These are phyloP conservation scores for Cyberlindnera euphorbiiphila DNA, from an alignment of 805 yeast genomes.

Conservation along the genomic window DNA sequence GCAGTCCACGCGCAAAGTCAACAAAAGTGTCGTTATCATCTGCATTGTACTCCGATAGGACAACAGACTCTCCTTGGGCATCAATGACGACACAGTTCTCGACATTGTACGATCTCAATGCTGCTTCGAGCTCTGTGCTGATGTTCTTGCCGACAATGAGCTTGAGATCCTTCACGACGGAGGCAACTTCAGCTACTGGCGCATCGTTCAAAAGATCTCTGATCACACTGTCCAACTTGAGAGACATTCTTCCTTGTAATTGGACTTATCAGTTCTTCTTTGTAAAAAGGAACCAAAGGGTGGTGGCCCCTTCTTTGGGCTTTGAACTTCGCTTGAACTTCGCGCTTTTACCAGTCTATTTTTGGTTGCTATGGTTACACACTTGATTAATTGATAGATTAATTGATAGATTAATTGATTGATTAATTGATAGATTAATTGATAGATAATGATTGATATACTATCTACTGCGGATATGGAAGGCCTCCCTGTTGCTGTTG, in stretches of 20 bases:
- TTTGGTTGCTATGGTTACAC: not conserved
- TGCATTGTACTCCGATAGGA: conserved; percentile 45
- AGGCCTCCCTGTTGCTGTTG: conserved; percentile 8
- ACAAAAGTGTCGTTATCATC: conserved; percentile 44
- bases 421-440: too few relatives aligned
- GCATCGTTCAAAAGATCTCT: conserved; percentile 11
- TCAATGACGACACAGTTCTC: conserved; percentile 38
- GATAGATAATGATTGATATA: too few relatives aligned
- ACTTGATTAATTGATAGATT: too few relatives aligned
- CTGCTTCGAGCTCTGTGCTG: conserved; percentile 31
- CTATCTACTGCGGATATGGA: conserved; percentile 7
- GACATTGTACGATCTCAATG: conserved; percentile 39
- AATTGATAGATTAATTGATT: too few relatives aligned
- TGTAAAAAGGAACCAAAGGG: not conserved
- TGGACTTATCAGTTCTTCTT: too few relatives aligned
- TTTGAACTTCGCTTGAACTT: too few relatives aligned
- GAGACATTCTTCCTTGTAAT: too few relatives aligned
- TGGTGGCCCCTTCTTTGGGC: too few relatives aligned
- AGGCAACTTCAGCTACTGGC: conserved; percentile 19
- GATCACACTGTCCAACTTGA: conserved; percentile 12
- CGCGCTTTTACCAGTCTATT: too few relatives aligned
- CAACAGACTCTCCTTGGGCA: conserved; percentile 3
- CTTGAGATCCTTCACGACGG: conserved; percentile 41
- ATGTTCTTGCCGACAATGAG: conserved; percentile 39
- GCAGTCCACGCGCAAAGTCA: conserved; percentile 46